Conservation (phyloP, 768 basidiomycete species). For the Pleurotus platypus region DNA sequence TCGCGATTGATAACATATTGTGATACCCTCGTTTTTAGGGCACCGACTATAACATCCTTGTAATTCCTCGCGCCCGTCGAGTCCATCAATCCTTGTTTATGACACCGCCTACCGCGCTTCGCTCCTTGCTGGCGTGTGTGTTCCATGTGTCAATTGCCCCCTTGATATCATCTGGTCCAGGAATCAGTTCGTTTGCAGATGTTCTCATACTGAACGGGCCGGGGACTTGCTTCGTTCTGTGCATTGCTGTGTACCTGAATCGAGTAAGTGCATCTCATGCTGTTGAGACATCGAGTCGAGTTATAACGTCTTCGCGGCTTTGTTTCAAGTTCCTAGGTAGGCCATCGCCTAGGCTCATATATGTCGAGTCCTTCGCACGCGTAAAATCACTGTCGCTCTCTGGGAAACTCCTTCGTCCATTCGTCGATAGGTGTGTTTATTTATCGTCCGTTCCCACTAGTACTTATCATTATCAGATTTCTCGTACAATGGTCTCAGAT, state of each 20-base stretch:
- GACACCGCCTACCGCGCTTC: constrained; percentile 59
- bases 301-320: not conserved
- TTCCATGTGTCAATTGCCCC: constrained; percentile 59
- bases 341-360: constrained; percentile 69
- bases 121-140: constrained; percentile 60
- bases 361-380: constrained; percentile 93
- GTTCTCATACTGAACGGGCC: constrained; percentile 90
- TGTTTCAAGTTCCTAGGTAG: constrained; percentile 67
- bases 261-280: constrained; percentile 45
- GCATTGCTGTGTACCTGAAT: constrained; percentile 64
- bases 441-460: not conserved
- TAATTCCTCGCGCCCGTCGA: constrained; percentile 81
- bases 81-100: constrained; percentile 81
- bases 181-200: constrained; percentile 49
- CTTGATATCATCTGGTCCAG: constrained; percentile 23
- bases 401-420: constrained; percentile 72
- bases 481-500: constrained; percentile 87
- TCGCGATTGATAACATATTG: not conserved
- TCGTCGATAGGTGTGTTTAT: constrained; percentile 72
- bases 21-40: not conserved
- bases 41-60: constrained; percentile 34
- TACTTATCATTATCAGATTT: constrained; percentile 48
- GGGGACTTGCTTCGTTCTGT: constrained; percentile 86
- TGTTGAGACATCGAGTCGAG: not conserved
- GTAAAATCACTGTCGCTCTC: constrained; percentile 79